phyloP scores from a whole-genome alignment of 208 protist genomes.

The Trypanosoma caninum region DNA sequence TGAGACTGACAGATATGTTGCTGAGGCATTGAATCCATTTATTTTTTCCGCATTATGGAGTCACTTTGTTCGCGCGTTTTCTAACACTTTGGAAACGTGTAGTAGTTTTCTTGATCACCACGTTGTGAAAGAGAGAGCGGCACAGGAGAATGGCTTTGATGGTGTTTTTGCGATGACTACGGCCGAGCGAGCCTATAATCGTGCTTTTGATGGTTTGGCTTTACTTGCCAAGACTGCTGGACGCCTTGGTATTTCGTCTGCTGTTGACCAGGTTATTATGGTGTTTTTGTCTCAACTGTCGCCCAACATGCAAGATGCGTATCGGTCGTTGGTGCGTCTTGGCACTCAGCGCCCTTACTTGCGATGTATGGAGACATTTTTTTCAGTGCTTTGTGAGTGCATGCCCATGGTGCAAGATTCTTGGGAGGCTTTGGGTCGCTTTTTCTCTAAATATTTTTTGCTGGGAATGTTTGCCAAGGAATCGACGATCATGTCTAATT shows the following conservation, averaged over 20 bases:
- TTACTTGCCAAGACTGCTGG: slow-evolving; percentile 12
- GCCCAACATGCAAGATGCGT: slow-evolving; percentile 12
- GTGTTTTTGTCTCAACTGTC: slow-evolving; percentile 15
- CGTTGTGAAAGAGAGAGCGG: not conserved
- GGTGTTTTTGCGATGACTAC: not conserved
- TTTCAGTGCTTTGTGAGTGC: slow-evolving; percentile 18
- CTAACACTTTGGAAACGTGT: slow-evolving; percentile 37
- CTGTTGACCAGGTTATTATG: slow-evolving; percentile 24
- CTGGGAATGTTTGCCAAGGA: slow-evolving; percentile 19
- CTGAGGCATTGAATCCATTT: slow-evolving; percentile 34
- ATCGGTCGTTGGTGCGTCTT: slow-evolving; percentile 9
- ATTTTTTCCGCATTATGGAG: slow-evolving; percentile 54
- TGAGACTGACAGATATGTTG: not conserved
- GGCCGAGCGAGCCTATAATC: slow-evolving; percentile 13
- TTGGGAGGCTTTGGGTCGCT: slow-evolving; percentile 16
- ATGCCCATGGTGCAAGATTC: slow-evolving; percentile 10
- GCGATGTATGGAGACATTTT: slow-evolving; percentile 13
- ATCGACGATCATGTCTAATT: not conserved
- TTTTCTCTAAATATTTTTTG: slow-evolving; percentile 24
- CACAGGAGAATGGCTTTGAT: not conserved
- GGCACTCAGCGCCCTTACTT: not conserved
- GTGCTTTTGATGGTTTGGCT: slow-evolving; percentile 14
- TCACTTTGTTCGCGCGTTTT: slow-evolving; percentile 49
- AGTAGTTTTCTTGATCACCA: slow-evolving; percentile 28
- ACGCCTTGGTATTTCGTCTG: slow-evolving; percentile 5